Conservation (phyloP, 371 early-diverging fungal genomes). For the Apophysomyces variabilis region DNA sequence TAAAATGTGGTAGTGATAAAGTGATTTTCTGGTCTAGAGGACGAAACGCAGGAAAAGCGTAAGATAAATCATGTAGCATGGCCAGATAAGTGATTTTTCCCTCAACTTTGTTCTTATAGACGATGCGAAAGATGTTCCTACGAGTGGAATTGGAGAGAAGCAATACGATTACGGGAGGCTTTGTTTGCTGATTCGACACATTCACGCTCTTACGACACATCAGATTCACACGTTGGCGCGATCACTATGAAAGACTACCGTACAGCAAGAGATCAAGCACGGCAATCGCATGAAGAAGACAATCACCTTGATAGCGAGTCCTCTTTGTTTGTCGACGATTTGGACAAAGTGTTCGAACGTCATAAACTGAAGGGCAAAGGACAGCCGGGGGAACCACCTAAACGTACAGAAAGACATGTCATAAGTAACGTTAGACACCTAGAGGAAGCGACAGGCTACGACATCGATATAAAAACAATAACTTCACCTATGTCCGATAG, state of each 20-base stretch:
- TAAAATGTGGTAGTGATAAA: not conserved
- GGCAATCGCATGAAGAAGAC: not conserved
- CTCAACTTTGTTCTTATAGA: not conserved
- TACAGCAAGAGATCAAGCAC: not conserved
- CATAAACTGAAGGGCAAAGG: not conserved
- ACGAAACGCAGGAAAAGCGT: slow-evolving; percentile 4
- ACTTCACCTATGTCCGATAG: not conserved
- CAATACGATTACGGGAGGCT: not conserved
- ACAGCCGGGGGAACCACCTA: not conserved
- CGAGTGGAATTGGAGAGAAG: slow-evolving; percentile 9
- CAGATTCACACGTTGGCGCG: not conserved
- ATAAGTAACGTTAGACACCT: not conserved
- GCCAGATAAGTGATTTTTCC: not conserved
- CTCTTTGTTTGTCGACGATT: not conserved
- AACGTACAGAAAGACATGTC: not conserved
- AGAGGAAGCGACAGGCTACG: not conserved
- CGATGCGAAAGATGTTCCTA: slow-evolving; percentile 4
- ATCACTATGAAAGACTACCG: not conserved
- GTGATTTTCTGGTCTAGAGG: slow-evolving; percentile 2
- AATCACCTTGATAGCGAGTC: not conserved
- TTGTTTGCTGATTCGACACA: not conserved
- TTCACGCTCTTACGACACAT: not conserved
- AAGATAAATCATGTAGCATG: not conserved
- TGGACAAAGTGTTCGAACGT: not conserved
- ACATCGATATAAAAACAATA: not conserved